These are phyloP conservation scores for Globisporangium canariense DNA, from an alignment of 352 stramenopile species.

Conservation along the genomic window DNA sequence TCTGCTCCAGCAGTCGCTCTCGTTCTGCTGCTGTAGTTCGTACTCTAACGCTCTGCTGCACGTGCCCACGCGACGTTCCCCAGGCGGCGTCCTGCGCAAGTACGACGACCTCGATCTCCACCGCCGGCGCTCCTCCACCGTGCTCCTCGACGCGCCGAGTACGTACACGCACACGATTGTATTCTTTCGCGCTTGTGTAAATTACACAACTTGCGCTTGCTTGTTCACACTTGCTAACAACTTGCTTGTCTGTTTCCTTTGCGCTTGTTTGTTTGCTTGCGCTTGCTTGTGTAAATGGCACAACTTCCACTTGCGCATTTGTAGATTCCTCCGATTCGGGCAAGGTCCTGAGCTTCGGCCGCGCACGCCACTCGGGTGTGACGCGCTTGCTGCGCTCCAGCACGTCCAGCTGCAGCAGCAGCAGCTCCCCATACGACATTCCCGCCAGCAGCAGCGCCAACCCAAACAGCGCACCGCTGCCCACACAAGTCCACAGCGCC, in stretches of 20 bases:
- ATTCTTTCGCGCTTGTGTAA: background rate
- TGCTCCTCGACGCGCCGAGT: slow-evolving; percentile 58
- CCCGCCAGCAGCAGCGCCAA: slow-evolving; percentile 12
- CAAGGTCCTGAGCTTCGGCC: slow-evolving; percentile 48
- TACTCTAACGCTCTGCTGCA: slow-evolving; percentile 16
- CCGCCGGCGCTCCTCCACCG: slow-evolving; percentile 48
- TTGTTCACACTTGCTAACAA: slow-evolving; percentile 1
- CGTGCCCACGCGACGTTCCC: slow-evolving; percentile 10
- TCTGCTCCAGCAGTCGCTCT: slow-evolving; percentile 19
- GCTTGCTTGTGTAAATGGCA: background rate
- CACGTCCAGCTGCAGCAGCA: slow-evolving; percentile 28
- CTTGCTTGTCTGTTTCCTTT: background rate
- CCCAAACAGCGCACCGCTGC: background rate
- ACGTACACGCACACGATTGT: slow-evolving; percentile 17
- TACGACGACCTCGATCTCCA: slow-evolving; percentile 58
- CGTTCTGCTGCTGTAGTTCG: slow-evolving; percentile 19
- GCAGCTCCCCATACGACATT: slow-evolving; percentile 13
- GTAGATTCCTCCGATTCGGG: slow-evolving; percentile 44
- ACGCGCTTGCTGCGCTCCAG: slow-evolving; percentile 52
- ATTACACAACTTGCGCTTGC: background rate
- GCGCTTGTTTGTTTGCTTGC: background rate
- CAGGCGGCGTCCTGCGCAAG: slow-evolving; percentile 46
- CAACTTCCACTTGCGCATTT: background rate
- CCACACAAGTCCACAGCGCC: background rate
- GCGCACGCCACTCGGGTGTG: slow-evolving; percentile 56